phyloP scores from a whole-genome alignment of 2,329 filamentous ascomycete species.

The Sphaerulina vaccinii region DNA sequence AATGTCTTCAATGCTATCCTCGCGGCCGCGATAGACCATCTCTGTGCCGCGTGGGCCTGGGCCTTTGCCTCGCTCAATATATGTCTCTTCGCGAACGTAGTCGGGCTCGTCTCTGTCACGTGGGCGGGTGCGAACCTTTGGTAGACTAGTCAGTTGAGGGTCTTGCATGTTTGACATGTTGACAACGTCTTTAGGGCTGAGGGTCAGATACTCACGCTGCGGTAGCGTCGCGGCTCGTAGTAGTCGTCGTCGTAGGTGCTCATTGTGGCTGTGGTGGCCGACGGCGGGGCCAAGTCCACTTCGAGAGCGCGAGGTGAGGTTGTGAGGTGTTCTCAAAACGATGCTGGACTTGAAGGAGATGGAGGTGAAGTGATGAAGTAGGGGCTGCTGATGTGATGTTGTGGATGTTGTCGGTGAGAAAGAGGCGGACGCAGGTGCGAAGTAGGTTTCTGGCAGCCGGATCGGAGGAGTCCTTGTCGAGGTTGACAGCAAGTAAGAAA shows the following conservation, averaged over 20 bases:
- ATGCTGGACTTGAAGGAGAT: not conserved
- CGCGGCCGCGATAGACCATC: constrained; percentile 57
- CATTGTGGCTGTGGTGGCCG: constrained; percentile 40
- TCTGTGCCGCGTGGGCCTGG: constrained; percentile 43
- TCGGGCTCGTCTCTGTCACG: constrained; percentile 52
- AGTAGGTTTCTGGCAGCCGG: not conserved
- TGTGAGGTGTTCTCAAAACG: constrained; percentile 10
- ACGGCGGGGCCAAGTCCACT: constrained; percentile 5
- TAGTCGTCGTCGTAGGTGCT: constrained; percentile 50
- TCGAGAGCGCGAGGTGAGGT: not conserved
- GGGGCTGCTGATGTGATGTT: not conserved
- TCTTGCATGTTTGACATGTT: not conserved
- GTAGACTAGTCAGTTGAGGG: constrained; percentile 24
- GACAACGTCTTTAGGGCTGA: not conserved
- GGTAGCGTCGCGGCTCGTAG: constrained; percentile 49
- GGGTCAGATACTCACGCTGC: constrained; percentile 28
- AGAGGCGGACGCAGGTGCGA: constrained; percentile 7
- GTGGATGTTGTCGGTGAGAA: not conserved
- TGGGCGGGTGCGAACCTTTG: constrained; percentile 39
- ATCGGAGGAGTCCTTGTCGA: not conserved
- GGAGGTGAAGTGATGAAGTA: constrained; percentile 1
- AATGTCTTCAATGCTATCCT: constrained; percentile 83
- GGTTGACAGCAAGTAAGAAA: not conserved
- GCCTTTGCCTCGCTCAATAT: constrained; percentile 48
- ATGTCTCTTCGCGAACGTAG: constrained; percentile 51